Evolutionary conservation across 805 yeast genomes (phyloP), one percentile per base, ranked within the genome.

Genomic region (Barnettozyma siamensis): DNA sequence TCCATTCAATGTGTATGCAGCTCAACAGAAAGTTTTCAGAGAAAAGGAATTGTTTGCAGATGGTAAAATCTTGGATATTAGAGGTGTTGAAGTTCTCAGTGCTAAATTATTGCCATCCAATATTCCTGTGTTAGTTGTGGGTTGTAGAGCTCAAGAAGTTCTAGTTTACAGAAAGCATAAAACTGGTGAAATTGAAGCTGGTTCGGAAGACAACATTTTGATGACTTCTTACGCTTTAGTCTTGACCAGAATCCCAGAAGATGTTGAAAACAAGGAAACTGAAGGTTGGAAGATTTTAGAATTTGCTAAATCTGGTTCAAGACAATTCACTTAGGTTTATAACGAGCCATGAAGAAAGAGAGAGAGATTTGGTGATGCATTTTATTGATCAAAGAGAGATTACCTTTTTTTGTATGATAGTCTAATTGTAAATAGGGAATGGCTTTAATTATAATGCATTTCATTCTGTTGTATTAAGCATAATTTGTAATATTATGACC

Each of bases 211-310:
- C 55, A 88, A 88, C 64, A 87, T 93, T 52, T 79, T 87, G 63
- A 75, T 87, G 74, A 81, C 94, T 54, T 82, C 95, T n/a, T 93
- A 93, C 61, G 98, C 95, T 31, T 78, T 93, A 88, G 99, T 91
- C 18, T 70, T 93, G 53, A 88, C 99, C 16, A 79, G 99, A 64
- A 70, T 86, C 39, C 88, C 96, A 3, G 99, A 89, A 63, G 88
- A 89, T 46, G 78, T 93, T 58, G 95, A 81, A 48, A 85, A 93
- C 61, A 74, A 76, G 40, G 89, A 81, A 57, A 93, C 99, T 19
- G 95, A 87, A 58, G 99, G 99, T 27, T 93, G 99, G 99, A 87
- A 86, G 69, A 79, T 93, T 42, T 64, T 91, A 57, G 98, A 91
- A 67, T 86, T 91, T 60, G 96, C 87, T 37, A 81, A 96, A 58